phyloP scores from a whole-genome alignment of 2,329 filamentous ascomycete genomes.

The Ophiostoma fasciatum region DNA sequence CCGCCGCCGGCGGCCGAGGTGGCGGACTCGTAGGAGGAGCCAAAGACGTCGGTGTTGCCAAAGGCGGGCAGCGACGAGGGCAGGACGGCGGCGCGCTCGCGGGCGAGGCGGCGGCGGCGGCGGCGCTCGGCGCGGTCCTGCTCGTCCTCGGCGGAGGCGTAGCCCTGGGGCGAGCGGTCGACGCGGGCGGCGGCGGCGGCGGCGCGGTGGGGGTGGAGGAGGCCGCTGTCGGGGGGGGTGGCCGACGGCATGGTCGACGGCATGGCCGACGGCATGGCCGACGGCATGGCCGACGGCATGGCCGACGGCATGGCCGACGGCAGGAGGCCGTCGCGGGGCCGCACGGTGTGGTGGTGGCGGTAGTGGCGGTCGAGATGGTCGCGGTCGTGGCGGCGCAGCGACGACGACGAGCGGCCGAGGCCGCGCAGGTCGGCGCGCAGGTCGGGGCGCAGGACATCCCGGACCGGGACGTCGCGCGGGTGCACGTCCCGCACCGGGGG shows the following conservation, averaged over 20 bases:
- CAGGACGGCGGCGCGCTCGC: slow-evolving; percentile 8
- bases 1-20: neutral
- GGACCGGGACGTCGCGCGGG: neutral
- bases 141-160: slow-evolving; percentile 13
- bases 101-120: slow-evolving; percentile 9
- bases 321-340: too few relatives aligned
- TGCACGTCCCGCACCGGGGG: neutral
- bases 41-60: slow-evolving; percentile 9
- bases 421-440: neutral
- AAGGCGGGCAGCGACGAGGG: slow-evolving; percentile 12
- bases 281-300: neutral
- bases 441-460: neutral
- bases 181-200: neutral
- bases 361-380: slow-evolving; percentile 2
- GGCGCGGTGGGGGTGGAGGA: slow-evolving; percentile 3
- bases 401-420: slow-evolving; percentile 1
- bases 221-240: neutral
- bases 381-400: neutral
- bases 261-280: neutral
- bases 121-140: slow-evolving; percentile 9
- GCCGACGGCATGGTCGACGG: neutral
- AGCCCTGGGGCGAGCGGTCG: slow-evolving; percentile 8
- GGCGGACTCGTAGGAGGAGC: slow-evolving; percentile 10
- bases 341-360: neutral
- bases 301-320: neutral